These are phyloP conservation scores for Sesbania bispinosa DNA, from an alignment of 306 rosid species.

Conservation along the genomic window DNA sequence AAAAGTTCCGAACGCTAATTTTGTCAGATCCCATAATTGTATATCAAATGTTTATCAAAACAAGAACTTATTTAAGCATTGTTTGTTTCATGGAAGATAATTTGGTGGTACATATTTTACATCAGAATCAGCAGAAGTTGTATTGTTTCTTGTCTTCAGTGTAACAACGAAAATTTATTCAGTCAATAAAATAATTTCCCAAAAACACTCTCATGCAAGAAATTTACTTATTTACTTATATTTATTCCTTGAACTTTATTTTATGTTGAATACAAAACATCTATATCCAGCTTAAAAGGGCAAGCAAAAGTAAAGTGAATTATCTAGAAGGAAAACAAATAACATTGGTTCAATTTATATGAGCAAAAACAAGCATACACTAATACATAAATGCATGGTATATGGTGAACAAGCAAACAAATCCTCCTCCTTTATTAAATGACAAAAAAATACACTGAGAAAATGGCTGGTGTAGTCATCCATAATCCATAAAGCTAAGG, in stretches of 20 bases:
- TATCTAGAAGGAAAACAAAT: not conserved
- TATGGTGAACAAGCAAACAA: not conserved
- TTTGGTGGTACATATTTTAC: not conserved
- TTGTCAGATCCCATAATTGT: not conserved
- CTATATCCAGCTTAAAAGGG: not conserved
- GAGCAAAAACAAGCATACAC: not conserved
- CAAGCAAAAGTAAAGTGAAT: not conserved
- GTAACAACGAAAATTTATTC: not conserved
- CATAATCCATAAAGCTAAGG: not conserved
- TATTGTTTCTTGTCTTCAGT: not conserved
- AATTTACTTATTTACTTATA: not conserved
- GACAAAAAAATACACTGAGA: conserved; percentile 1
- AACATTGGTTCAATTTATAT: not conserved
- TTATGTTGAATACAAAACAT: not conserved
- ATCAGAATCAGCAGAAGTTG: not conserved
- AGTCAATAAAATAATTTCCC: not conserved
- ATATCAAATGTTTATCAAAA: not conserved
- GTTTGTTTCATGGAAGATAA: not conserved
- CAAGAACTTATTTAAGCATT: not conserved
- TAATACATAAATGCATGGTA: not conserved
- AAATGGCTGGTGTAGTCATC: not conserved
- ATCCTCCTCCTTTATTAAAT: not conserved
- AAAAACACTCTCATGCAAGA: not conserved
- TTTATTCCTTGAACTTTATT: not conserved
- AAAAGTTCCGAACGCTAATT: not conserved